These are phyloP conservation scores for Phytophthora tubulina DNA, from an alignment of 352 stramenopile species.

Conservation along the genomic window DNA sequence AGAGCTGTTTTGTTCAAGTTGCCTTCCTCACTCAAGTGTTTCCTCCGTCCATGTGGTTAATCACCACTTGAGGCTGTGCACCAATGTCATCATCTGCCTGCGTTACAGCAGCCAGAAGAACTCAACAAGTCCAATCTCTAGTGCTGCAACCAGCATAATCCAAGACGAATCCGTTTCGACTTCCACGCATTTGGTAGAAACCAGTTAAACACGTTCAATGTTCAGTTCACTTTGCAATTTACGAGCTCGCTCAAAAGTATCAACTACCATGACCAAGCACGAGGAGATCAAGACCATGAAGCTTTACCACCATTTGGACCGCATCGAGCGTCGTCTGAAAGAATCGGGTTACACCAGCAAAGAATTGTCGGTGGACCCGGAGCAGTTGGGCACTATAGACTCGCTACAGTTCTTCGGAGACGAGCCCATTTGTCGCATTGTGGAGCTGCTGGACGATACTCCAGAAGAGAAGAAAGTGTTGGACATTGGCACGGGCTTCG, in stretches of 20 bases:
- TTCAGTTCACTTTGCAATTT: not conserved
- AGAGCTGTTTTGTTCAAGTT: too few species aligned
- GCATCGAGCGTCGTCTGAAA: slow-evolving; percentile 75
- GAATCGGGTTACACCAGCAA: slow-evolving; percentile 38
- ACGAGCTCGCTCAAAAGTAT: not conserved
- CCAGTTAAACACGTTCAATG: not conserved
- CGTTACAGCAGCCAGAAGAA: not conserved
- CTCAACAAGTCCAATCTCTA: not conserved
- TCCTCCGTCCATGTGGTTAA: too few species aligned
- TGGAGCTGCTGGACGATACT: slow-evolving; percentile 43
- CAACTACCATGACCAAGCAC: slow-evolving; percentile 33
- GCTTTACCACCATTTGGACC: slow-evolving; percentile 83
- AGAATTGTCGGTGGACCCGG: slow-evolving; percentile 48
- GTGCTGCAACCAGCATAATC: slow-evolving; percentile 2
- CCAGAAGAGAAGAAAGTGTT: slow-evolving; percentile 60
- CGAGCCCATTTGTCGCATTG: slow-evolving; percentile 63
- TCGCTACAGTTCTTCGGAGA: slow-evolving; percentile 76
- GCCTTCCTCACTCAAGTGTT: too few species aligned
- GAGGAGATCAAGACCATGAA: slow-evolving; percentile 92
- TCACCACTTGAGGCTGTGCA: too few species aligned
- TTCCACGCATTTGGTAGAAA: not conserved
- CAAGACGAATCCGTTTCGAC: not conserved
- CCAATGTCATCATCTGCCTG: not conserved
- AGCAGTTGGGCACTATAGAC: slow-evolving; percentile 63
- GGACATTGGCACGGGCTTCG: slow-evolving; percentile 92